Percentiles rank a stretch among this genome's conserved stretches.
Evolutionary conservation across 768 basidiomycete species (phyloP).

Genomic region (Auriscalpium vulgare): DNA sequence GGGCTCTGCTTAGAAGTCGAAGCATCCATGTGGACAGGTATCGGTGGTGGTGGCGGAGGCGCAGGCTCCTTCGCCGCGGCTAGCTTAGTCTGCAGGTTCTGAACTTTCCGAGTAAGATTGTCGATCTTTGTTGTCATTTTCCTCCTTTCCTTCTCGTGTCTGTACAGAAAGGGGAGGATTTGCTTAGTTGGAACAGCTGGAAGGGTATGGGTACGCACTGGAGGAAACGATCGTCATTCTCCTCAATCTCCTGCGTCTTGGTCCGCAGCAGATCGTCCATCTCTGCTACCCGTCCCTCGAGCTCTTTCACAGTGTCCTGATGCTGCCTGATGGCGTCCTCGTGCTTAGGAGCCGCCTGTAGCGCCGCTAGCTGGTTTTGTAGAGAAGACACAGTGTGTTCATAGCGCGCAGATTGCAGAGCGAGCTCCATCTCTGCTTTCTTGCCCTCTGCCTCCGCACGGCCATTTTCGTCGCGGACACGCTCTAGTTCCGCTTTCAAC

Average conservation of each 20-base stretch:
- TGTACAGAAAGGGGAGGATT: constrained; percentile 21
- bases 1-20: constrained; percentile 15
- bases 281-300: constrained; percentile 64
- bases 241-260: constrained; percentile 75
- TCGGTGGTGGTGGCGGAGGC: constrained; percentile 11
- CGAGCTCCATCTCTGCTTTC: constrained; percentile 57
- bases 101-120: constrained; percentile 61
- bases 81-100: constrained; percentile 62
- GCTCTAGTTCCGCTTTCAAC: constrained; percentile 23
- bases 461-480: constrained; percentile 27
- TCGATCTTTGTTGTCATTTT: constrained; percentile 66
- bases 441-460: constrained; percentile 39
- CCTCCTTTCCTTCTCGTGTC: constrained; percentile 76
- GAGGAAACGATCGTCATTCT: constrained; percentile 74
- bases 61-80: constrained; percentile 40
- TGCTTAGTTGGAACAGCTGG: background rate
- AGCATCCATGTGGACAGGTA: constrained; percentile 9
- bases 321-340: constrained; percentile 35
- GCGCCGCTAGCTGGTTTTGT: constrained; percentile 44
- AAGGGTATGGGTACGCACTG: constrained; percentile 44
- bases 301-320: constrained; percentile 44
- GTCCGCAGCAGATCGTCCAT: constrained; percentile 65
- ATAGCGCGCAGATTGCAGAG: constrained; percentile 57
- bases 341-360: constrained; percentile 48
- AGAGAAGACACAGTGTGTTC: constrained; percentile 55